Evolutionary conservation across 768 basidiomycete genomes (phyloP).

Genomic region (Tricholoma furcatifolium): DNA sequence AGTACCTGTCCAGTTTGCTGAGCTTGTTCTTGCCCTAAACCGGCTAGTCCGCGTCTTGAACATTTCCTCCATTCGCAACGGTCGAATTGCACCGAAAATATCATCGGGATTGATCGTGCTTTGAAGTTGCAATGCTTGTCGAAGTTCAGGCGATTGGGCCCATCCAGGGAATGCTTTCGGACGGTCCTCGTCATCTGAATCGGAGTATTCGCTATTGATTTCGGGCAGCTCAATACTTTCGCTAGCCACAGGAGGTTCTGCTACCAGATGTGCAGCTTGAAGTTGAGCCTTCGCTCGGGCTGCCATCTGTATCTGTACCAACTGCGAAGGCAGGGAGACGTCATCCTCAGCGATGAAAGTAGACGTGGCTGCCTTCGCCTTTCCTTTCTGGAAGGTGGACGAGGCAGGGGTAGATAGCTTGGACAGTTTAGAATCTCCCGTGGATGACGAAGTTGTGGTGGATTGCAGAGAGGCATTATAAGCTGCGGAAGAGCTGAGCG

Average conservation of each 20-base stretch:
- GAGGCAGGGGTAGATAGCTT: conserved; percentile 23
- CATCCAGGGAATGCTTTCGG: conserved; percentile 77
- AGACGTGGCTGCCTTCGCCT: conserved; percentile 42
- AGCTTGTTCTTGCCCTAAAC: conserved; percentile 88
- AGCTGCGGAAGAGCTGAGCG: conserved; percentile 35
- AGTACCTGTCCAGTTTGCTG: conserved; percentile 95
- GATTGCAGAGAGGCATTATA: conserved; percentile 38
- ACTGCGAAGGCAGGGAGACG: conserved; percentile 56
- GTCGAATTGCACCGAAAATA: conserved; percentile 87
- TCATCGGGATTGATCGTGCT: conserved; percentile 88
- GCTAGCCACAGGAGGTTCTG: conserved; percentile 51
- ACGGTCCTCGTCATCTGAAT: conserved; percentile 89
- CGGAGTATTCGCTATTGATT: conserved; percentile 95
- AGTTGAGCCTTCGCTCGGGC: conserved; percentile 67
- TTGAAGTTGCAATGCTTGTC: conserved; percentile 76
- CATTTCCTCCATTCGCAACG: conserved; percentile 90
- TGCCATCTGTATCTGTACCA: conserved; percentile 69
- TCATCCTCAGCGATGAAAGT: conserved; percentile 44
- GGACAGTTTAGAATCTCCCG: conserved; percentile 34
- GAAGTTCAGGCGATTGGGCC: conserved; percentile 89
- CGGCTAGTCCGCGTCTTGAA: conserved; percentile 77
- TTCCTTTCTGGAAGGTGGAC: conserved; percentile 36
- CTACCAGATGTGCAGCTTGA: conserved; percentile 50
- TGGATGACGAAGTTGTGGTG: conserved; percentile 23
- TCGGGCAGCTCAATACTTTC: conserved; percentile 92